phyloP scores from a whole-genome alignment of 2,329 filamentous ascomycete species.

The Chalaropsis ovoidea region DNA sequence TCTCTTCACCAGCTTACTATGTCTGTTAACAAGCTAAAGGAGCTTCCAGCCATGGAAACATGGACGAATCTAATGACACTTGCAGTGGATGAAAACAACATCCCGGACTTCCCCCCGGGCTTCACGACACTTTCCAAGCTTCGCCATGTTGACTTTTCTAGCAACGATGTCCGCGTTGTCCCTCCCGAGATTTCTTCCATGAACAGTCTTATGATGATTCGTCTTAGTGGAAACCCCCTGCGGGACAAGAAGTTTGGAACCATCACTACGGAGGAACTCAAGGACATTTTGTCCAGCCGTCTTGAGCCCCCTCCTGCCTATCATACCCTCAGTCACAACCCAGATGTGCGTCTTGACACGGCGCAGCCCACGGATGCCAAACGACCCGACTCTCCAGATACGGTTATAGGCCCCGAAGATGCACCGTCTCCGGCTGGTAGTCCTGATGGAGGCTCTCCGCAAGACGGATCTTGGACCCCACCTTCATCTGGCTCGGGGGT shows the following conservation, averaged over 20 bases:
- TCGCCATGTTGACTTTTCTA: conserved; percentile 69
- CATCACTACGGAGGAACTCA: conserved; percentile 71
- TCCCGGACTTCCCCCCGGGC: conserved; percentile 64
- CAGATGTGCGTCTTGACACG: not conserved
- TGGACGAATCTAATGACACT: conserved; percentile 68
- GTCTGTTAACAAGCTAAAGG: conserved; percentile 68
- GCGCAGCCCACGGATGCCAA: conserved; percentile 4
- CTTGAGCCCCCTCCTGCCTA: conserved; percentile 45
- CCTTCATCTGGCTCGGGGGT: not conserved
- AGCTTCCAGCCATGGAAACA: conserved; percentile 60
- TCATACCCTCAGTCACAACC: conserved; percentile 19
- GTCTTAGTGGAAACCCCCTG: conserved; percentile 79
- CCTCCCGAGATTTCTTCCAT: conserved; percentile 70
- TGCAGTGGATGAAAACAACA: conserved; percentile 69
- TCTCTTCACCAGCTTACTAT: conserved; percentile 62
- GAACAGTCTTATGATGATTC: conserved; percentile 63
- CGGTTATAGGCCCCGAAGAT: conserved; percentile 24
- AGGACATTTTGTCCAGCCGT: conserved; percentile 57
- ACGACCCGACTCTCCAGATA: conserved; percentile 23
- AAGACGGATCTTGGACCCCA: not conserved
- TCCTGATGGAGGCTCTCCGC: not conserved
- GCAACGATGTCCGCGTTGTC: conserved; percentile 69
- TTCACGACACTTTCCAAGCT: conserved; percentile 59
- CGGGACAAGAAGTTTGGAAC: conserved; percentile 77
- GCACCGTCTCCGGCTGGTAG: conserved; percentile 19